Conservation (phyloP, 78 protist genomes). For the Dictyostelium firmibasis region DNA sequence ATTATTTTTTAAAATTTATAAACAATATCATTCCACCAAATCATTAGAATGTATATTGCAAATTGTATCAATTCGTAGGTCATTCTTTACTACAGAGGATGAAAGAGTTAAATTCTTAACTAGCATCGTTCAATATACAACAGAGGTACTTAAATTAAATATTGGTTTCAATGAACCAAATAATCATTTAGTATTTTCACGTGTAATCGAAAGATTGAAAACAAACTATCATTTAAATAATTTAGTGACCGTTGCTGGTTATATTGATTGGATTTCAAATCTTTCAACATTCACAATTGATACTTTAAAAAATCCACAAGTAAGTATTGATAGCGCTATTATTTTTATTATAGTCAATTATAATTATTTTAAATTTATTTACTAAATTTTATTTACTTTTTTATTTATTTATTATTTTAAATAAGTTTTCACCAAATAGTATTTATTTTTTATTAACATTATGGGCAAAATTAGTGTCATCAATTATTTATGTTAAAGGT, state of each 20-base stretch:
- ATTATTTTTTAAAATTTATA: slow-evolving; percentile 37
- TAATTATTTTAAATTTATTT: no score
- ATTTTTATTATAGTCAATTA: no score
- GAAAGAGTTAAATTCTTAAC: slow-evolving; percentile 47
- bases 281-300: slow-evolving; percentile 50
- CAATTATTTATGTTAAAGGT: slow-evolving; percentile 58
- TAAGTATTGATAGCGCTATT: no score
- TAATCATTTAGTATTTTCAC: slow-evolving; percentile 64
- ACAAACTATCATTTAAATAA: slow-evolving; percentile 51
- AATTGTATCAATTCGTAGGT: slow-evolving; percentile 54
- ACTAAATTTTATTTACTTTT: not conserved
- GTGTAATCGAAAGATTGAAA: slow-evolving; percentile 57
- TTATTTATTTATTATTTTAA: not conserved
- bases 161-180: slow-evolving; percentile 42
- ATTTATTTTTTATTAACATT: slow-evolving; percentile 62
- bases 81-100: slow-evolving; percentile 50
- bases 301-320: slow-evolving; percentile 61
- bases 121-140: not conserved
- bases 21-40: not conserved
- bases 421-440: slow-evolving; percentile 71
- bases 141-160: not conserved
- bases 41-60: slow-evolving; percentile 54
- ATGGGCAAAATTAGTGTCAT: slow-evolving; percentile 65
- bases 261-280: slow-evolving; percentile 41
- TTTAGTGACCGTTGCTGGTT: slow-evolving; percentile 10